phyloP scores from a whole-genome alignment of 805 yeast species.

The Starmerella stigmatis region DNA sequence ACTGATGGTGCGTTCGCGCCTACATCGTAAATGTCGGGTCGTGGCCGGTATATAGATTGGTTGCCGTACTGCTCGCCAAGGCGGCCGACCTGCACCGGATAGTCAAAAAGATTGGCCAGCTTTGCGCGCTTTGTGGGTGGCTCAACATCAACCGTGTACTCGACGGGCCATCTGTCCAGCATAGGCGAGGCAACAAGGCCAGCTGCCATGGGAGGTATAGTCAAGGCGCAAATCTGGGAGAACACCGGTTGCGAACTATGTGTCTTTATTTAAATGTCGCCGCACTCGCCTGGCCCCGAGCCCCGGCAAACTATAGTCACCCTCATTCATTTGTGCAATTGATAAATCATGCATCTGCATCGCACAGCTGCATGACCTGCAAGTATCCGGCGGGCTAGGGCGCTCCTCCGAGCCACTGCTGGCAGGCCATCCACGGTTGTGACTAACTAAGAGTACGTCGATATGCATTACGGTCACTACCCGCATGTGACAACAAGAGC shows the following conservation, averaged over 20 bases:
- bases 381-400: not conserved
- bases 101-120: no score
- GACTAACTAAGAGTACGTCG: not conserved
- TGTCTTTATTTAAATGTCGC: not conserved
- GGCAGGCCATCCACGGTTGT: not conserved
- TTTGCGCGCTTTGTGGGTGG: not conserved
- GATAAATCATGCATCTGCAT: conserved; percentile 5
- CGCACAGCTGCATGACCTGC: not conserved
- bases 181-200: conserved; percentile 5
- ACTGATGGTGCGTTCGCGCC: not conserved
- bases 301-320: conserved; percentile 4
- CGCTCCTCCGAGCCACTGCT: not conserved
- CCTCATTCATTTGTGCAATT: conserved; percentile 2
- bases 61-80: no score
- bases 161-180: not conserved
- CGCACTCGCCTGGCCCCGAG: conserved; percentile 3
- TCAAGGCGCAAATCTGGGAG: not conserved
- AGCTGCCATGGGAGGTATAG: not conserved
- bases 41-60: no score
- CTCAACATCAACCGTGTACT: not conserved
- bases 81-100: no score
- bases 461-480: not conserved
- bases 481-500: not conserved
- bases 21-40: no score
- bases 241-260: not conserved